Evolutionary conservation across 2,329 filamentous ascomycete genomes (phyloP), one percentile per base, ranked within the genome.

Genomic region (Raffaelea arxii): DNA sequence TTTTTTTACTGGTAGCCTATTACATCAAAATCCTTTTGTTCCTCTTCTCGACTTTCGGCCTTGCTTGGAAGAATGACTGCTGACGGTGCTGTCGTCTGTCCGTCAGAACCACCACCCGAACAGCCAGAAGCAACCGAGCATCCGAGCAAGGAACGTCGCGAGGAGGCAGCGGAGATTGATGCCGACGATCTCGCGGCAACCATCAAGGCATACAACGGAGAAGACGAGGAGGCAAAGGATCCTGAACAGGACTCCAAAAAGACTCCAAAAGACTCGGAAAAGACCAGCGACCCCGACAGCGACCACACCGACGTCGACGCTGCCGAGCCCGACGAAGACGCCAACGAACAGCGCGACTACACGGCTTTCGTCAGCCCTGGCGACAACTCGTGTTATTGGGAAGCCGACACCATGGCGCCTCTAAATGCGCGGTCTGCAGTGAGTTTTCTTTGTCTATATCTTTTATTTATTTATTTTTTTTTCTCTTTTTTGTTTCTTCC

Each of bases 341-440:
- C 12, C 32, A 23, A 38, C 36, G 30, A 30, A 2, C n/a, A n/a
- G n/a, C n/a, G n/a, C n/a, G 22, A n/a, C 18, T n/a, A 19, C 22
- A 11, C 25, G 7, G 41, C 46, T 16, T 37, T 38, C 18, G 40
- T 25, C 3, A 49, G 25, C 49, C 24, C 44, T n/a, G 48, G 25
- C n/a, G 48, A 50, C 65, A 51, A 66, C 37, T 72, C 75, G 37
- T 63, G 69, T 44, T 79, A 79, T 59, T 80, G 77, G 67, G 73
- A 79, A 65, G 67, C 70, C 39, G 62, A 68, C 49, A 73, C 69
- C 53, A 80, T 80, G 76, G 70, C 75, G 49, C 69, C 72, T 48
- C 62, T 79, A 46, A 80, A 71, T 55, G 60, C 71, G 54, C 64
- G 67, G 47, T 78, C 76, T 53, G 65, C 69, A 59, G 75, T 79